Percentiles rank a stretch among this genome's conserved stretches.
These are phyloP conservation scores for Hyphopichia burtonii DNA, from an alignment of 1,139 yeast genomes.

Conservation along the genomic window DNA sequence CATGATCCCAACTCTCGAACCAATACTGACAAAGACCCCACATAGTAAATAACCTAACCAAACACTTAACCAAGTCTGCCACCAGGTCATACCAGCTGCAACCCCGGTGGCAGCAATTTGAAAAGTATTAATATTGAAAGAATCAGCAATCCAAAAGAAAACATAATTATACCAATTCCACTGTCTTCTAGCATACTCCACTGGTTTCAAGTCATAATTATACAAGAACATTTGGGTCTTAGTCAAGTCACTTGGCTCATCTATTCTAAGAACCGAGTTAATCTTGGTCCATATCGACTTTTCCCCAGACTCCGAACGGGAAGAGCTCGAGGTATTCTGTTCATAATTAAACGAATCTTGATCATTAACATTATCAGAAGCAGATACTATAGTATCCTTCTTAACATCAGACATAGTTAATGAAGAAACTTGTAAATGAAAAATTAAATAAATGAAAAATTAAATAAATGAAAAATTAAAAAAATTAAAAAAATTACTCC, in stretches of 20 bases:
- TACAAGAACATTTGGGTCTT: slow-evolving; percentile 58
- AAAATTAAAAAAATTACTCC: no score
- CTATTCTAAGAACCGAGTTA: slow-evolving; percentile 17
- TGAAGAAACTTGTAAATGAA: neutral
- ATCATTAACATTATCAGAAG: slow-evolving; percentile 2
- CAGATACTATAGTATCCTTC: slow-evolving; percentile 3
- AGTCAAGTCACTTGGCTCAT: slow-evolving; percentile 34
- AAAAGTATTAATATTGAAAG: slow-evolving; percentile 87
- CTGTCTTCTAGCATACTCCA: slow-evolving; percentile 61
- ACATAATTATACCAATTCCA: slow-evolving; percentile 84
- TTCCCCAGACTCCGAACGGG: neutral
- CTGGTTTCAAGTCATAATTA: slow-evolving; percentile 76
- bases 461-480: no score
- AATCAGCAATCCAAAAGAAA: slow-evolving; percentile 83
- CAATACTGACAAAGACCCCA: slow-evolving; percentile 59
- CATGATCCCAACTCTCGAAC: slow-evolving; percentile 70
- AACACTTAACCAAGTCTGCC: slow-evolving; percentile 86
- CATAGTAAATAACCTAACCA: slow-evolving; percentile 70
- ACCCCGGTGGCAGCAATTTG: slow-evolving; percentile 84
- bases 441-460: neutral
- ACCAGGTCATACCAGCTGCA: slow-evolving; percentile 73
- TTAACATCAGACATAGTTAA: neutral
- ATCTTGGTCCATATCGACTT: slow-evolving; percentile 15
- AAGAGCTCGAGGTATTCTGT: neutral
- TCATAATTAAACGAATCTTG: neutral